Conservation (phyloP, 2,329 filamentous ascomycete genomes). For the Fusarium sublunatum region DNA sequence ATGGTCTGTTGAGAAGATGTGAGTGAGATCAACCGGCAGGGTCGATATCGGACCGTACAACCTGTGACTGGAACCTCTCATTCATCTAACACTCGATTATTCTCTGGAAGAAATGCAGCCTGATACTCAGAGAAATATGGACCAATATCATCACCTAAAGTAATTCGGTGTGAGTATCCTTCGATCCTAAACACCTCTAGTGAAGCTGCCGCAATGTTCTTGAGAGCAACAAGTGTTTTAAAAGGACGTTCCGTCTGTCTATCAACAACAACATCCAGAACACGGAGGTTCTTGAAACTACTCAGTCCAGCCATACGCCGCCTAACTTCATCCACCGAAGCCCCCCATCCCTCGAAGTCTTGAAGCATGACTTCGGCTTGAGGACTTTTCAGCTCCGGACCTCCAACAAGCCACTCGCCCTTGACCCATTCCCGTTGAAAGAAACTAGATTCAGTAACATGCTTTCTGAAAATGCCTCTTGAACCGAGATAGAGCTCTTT, state of each 20-base stretch:
- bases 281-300: constrained; percentile 4
- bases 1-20: neutral
- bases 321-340: neutral
- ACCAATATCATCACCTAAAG: neutral
- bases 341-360: neutral
- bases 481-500: constrained; percentile 18
- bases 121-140: neutral
- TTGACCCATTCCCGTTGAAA: constrained; percentile 12
- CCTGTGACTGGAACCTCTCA: neutral
- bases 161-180: constrained; percentile 8
- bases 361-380: neutral
- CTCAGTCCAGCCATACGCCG: neutral
- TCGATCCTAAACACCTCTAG: constrained; percentile 16
- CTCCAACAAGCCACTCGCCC: constrained; percentile 2
- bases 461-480: neutral
- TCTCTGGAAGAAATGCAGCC: neutral
- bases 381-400: neutral
- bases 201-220: constrained; percentile 8
- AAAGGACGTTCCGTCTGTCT: constrained; percentile 1
- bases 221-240: constrained; percentile 6
- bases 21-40: neutral
- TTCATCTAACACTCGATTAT: neutral
- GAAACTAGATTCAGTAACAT: neutral
- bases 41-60: neutral
- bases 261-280: constrained; percentile 14